A percentile compares a stretch with the other conserved stretches of the same genome.
Evolutionary conservation across 176 grass and related monocot genomes (phyloP).

Genomic region (Microstegium vimineum): DNA sequence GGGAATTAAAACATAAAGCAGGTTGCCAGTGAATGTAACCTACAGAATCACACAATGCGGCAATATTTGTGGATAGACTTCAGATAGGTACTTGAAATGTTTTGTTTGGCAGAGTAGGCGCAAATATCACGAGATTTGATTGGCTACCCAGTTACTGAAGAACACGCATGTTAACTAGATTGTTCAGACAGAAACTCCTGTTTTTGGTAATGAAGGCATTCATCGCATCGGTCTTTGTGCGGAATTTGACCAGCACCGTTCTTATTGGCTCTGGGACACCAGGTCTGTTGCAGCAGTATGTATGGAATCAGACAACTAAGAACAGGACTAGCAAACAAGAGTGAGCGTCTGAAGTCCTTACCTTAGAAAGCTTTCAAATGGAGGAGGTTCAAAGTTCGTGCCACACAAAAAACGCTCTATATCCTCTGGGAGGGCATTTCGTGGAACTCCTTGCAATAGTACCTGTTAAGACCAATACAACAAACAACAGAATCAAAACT

Average conservation of each 20-base stretch:
- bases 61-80: background rate
- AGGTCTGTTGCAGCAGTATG: slow-evolving; percentile 34
- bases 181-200: slow-evolving; percentile 77
- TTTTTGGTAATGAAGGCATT: slow-evolving; percentile 70
- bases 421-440: slow-evolving; percentile 58
- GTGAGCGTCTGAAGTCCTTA: background rate
- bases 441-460: slow-evolving; percentile 79
- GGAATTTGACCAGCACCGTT: slow-evolving; percentile 58
- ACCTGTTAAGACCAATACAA: slow-evolving; percentile 35
- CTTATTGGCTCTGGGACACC: slow-evolving; percentile 57
- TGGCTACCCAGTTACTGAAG: slow-evolving; percentile 65
- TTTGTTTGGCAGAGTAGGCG: background rate
- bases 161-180: slow-evolving; percentile 56
- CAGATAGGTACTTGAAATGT: background rate
- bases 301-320: background rate
- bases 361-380: slow-evolving; percentile 64
- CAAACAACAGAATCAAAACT: background rate
- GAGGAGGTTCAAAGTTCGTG: slow-evolving; percentile 55
- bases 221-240: slow-evolving; percentile 54
- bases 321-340: slow-evolving; percentile 8
- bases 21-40: background rate
- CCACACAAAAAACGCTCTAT: slow-evolving; percentile 83
- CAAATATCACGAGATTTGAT: background rate
- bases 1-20: background rate
- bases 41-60: slow-evolving; percentile 1